Evolutionary conservation across 164 flowering plant genomes (phyloP).

Genomic region (Paratinospora sagittata): DNA sequence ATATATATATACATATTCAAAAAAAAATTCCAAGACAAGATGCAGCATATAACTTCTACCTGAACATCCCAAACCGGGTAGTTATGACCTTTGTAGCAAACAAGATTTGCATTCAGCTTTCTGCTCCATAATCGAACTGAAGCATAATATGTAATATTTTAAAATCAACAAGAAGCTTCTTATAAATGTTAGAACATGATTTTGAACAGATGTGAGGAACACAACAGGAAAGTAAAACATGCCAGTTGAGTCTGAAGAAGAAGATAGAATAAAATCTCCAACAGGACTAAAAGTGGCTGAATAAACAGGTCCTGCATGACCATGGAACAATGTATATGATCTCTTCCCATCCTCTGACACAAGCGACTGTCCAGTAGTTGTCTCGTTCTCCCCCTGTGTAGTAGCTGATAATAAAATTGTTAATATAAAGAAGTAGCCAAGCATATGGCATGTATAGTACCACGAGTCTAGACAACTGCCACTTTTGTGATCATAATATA

Average conservation of each 20-base stretch:
- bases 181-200: neutral
- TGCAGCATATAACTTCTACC: conserved; percentile 37
- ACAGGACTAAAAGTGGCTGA: conserved; percentile 85
- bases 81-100: conserved; percentile 99
- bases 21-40: neutral
- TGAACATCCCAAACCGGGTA: conserved; percentile 99
- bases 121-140: conserved; percentile 97
- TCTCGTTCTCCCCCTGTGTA: conserved; percentile 68
- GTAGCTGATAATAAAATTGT: conserved; percentile 39
- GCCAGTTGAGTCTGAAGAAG: conserved; percentile 93
- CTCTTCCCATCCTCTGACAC: conserved; percentile 56
- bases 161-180: neutral
- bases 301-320: conserved; percentile 94
- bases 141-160: conserved; percentile 11
- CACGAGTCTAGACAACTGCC: no score
- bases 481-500: no score
- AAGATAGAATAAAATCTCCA: conserved; percentile 87
- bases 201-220: neutral
- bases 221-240: conserved; percentile 20
- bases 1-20: no score
- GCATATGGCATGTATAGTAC: neutral
- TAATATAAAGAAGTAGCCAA: conserved; percentile 4
- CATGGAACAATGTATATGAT: conserved; percentile 76
- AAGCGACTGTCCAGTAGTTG: conserved; percentile 30
- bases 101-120: conserved; percentile 90